phyloP scores from a whole-genome alignment of 306 rosid species.

The Nissolia schottii region DNA sequence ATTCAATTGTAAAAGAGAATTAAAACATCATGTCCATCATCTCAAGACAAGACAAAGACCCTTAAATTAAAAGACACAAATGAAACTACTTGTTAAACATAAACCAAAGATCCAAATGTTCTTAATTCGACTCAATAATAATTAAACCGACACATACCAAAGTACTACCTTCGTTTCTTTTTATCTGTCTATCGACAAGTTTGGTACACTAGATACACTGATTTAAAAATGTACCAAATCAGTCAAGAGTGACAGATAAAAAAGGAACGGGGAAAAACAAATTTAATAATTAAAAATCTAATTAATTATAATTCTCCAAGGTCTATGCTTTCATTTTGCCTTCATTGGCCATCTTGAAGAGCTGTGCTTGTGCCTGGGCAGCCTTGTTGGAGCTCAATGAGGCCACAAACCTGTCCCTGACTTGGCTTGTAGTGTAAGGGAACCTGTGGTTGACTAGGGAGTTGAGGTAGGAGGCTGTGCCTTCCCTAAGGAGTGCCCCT shows the following conservation, averaged over 20 bases:
- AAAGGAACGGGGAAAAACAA: too few species aligned
- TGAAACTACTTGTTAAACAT: too few species aligned
- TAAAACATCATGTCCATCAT: conserved; percentile 25
- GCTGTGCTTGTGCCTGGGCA: conserved; percentile 60
- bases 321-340: conserved; percentile 54
- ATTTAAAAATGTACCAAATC: too few species aligned
- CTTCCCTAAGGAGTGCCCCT: conserved; percentile 75
- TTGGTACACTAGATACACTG: too few species aligned
- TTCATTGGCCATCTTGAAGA: conserved; percentile 88
- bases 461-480: conserved; percentile 78
- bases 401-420: conserved; percentile 53
- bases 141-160: conserved; percentile 24
- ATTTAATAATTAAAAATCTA: too few species aligned
- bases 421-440: conserved; percentile 71
- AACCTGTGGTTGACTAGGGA: conserved; percentile 70
- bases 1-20: conserved; percentile 17
- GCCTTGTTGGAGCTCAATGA: conserved; percentile 68
- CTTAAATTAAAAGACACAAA: conserved; percentile 21
- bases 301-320: too few species aligned
- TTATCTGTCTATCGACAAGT: too few species aligned
- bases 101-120: conserved; percentile 14
- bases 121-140: not conserved
- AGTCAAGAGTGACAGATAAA: too few species aligned
- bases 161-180: too few species aligned
- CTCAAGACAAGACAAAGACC: conserved; percentile 18